Conservation (phyloP, 2,329 filamentous ascomycete genomes). For the Colletotrichum lupini region DNA sequence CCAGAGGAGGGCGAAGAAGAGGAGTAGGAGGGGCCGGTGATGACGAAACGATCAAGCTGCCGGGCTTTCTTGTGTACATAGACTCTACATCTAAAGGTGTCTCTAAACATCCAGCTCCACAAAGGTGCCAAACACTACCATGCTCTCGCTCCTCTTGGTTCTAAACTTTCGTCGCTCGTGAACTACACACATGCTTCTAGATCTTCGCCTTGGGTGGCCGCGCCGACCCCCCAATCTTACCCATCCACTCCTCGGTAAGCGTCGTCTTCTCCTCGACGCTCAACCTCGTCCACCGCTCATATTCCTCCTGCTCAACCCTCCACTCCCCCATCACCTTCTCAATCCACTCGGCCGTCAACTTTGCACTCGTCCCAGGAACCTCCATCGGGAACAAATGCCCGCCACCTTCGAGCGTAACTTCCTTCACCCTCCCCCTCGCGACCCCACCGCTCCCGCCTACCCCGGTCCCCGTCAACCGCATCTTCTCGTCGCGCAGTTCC, state of each 20-base stretch:
- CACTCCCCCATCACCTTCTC: constrained; percentile 66
- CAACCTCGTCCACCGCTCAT: constrained; percentile 65
- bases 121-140: background rate
- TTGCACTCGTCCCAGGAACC: constrained; percentile 73
- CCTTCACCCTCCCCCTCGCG: constrained; percentile 73
- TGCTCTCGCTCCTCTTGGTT: background rate
- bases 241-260: constrained; percentile 64
- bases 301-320: constrained; percentile 66
- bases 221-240: constrained; percentile 57
- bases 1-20: constrained; percentile 48
- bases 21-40: constrained; percentile 34
- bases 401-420: constrained; percentile 70
- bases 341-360: constrained; percentile 67
- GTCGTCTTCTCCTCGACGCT: constrained; percentile 65
- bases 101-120: background rate
- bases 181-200: background rate
- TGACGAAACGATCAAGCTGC: background rate
- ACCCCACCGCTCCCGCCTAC: constrained; percentile 75
- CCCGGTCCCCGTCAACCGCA: constrained; percentile 72
- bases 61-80: constrained; percentile 21
- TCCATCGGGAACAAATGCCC: constrained; percentile 92
- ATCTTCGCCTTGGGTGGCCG: constrained; percentile 36
- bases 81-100: constrained; percentile 25
- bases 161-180: constrained; percentile 1
- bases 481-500: constrained; percentile 63